Base-by-base conservation (phyloP, 805 yeast species). In the Candida stauntonica region DNA sequence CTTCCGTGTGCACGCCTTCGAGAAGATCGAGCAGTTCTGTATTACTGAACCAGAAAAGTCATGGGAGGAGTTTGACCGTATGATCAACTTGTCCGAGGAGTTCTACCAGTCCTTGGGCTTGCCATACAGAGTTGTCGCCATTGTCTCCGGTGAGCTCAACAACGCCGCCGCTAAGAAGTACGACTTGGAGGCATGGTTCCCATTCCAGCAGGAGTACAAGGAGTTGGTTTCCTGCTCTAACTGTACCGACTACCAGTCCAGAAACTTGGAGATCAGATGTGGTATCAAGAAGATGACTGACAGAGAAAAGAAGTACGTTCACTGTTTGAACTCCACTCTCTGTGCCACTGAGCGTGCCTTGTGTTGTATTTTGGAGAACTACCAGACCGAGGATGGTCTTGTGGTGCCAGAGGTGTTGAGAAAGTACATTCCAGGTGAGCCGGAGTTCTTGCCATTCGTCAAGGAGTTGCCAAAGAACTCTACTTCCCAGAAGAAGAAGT, bases 131-230 rank as follows among this genome's bases (percentile, higher is more conserved):
- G 93, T 93, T 42, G 99, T 93, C 48, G 95, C 95, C 55, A 93
- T 93, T 65, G 99, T 93, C 47, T 87, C 96, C 44, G 99, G 98
- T 57, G 99, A 91, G 72, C 79, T 93, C 63, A 93, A 93, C 76
- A 93, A 93, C 57, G 97, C 99, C 38, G 99, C 99, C 47, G 98
- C 99, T 51, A 93, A 93, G 75, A 93, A 93, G 68, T 93, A 83
- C 72, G 99, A 93, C 72, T 77, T 93, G 61, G 99, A 93, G 74
- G 99, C 99, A 36, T 93, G 99, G 99, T 93, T 93, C 94, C 99
- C 99, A 61, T 93, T 75, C 86, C 99, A 93, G 75, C 77, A 88
- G 65, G 99, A 93, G 70, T 93, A 86, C 73, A 93, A 93, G 71
- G 99, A 93, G 72, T 79, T 93, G 58, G 99, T 93, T 40, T 87